Base-by-base conservation (phyloP, 345 rosid species). In the Leavenworthia alabamica region DNA sequence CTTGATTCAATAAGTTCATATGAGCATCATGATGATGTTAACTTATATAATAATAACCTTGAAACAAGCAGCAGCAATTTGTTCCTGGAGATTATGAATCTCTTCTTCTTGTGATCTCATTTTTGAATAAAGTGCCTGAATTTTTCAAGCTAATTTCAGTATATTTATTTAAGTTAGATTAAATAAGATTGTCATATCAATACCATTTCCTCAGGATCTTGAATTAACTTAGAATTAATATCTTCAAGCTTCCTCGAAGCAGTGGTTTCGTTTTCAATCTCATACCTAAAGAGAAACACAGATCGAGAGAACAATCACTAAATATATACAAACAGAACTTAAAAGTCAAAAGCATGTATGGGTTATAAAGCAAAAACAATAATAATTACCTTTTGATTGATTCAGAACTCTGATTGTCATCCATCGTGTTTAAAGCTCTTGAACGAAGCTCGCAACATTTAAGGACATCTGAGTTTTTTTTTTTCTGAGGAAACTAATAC, bases 41-140 rank as follows among this genome's bases (percentile, higher is more conserved):
- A 11, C 3, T 1, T 36, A n/a, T n/a, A 22, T 15, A 6, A 9
- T 15, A 6, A 9, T 31, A n/a, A 91, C 98, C 89, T 81, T 91
- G 44, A 86, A 56, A 54, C 81, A 80, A 26, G 96, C 88, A 71
- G 75, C 69, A 46, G 86, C 82, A 67, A 91, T 77, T 73, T 84
- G 85, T 74, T 86, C 79, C n/a, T 83, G 95, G 26, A 91, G 96
- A 70, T 13, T 75, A 37, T 78, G 90, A 46, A 88, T 86, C 77
- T 91, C 96, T 63, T 78, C 86, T 71, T 82, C 82, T 24, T 83
- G 88, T 51, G 88, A 80, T 69, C 73, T 79, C 47, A 65, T 75
- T 66, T 71, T 83, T 28, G 80, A 71, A 71, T 80, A 69, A 66
- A 81, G 86, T 62, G 78, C 95, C 98, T 91, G 73, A 2, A 62